Evolutionary conservation across 2,329 filamentous ascomycete species (phyloP), one percentile per base, ranked within the genome.

Genomic region (Botrytis medusae): DNA sequence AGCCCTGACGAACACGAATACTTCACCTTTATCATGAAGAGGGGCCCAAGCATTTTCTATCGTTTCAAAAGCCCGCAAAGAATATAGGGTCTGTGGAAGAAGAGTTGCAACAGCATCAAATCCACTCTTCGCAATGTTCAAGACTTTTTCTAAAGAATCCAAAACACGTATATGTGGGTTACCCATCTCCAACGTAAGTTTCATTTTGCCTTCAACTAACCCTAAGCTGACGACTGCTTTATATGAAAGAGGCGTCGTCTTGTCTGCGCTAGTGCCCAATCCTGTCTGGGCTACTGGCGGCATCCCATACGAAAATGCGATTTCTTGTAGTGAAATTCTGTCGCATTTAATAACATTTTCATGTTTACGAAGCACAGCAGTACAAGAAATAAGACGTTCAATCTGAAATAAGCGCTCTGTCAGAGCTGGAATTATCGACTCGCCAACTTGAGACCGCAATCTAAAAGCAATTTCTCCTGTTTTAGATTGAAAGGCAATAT

Each of bases 161-260:
- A 86, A 82, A 20, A 92, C 85, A 29, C 90, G 87, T 62, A 91
- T 83, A 78, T 94, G 92, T 2, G 92, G 92, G 77, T 92, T 93
- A 20, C 84, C 85, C 22, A 84, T 83, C 59, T 90, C 86, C 32
- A 95, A 84, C 40, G 84, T 82, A 42, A 96, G 83, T 25, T 84
- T 84, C 76, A 93, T 88, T 3, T 57, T 70, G 40, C 84, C 80
- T 5, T 85, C 81, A 29, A 84, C 82, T 16, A 83, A 82, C 32
- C 84, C 83, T 46, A 93, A 87, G 75, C 89, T 86, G 60, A 93
- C 83, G 4, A 84, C 84, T 3, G 90, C 89, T 74, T 83, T 85
- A 85, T 88, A 88, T 34, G 61, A 29, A 32, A 73, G 42, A 61
- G 76, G 42, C 72, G 32, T 74, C 71, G 73, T 60, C 54, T 74